These are phyloP conservation scores for Trametes elegans DNA, from an alignment of 768 basidiomycete genomes.

Conservation along the genomic window DNA sequence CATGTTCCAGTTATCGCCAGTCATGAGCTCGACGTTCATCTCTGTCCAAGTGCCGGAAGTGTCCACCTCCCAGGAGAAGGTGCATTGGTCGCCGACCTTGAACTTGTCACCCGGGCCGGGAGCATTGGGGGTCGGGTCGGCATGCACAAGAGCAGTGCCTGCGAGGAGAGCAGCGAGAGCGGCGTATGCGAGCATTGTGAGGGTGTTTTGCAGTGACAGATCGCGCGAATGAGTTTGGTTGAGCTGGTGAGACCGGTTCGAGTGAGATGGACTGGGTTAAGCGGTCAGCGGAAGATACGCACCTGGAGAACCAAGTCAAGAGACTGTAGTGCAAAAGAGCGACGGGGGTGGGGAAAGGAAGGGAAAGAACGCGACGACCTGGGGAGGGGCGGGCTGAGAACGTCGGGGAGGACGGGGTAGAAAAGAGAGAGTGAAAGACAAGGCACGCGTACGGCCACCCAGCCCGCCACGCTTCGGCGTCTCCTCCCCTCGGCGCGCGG, in stretches of 20 bases:
- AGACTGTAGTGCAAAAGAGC: conserved; percentile 9
- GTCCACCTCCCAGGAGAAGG: conserved; percentile 60
- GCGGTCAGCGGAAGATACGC: neutral
- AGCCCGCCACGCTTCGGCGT: neutral
- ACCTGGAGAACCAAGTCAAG: neutral
- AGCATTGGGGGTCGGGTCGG: conserved; percentile 55
- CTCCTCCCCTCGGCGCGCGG: neutral
- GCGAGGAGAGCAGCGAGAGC: conserved; percentile 24
- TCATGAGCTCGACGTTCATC: conserved; percentile 80
- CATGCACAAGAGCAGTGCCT: conserved; percentile 42
- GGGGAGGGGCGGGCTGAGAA: conserved; percentile 6
- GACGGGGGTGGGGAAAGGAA: conserved; percentile 11
- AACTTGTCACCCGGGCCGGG: conserved; percentile 61
- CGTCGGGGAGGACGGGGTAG: conserved; percentile 12
- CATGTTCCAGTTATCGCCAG: conserved; percentile 72
- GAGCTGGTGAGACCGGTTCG: no score
- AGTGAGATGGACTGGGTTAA: neutral
- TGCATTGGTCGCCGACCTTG: conserved; percentile 55
- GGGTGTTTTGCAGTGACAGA: neutral
- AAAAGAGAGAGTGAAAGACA: conserved; percentile 1
- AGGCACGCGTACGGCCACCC: neutral
- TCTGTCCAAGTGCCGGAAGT: conserved; percentile 59
- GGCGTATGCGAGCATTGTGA: conserved; percentile 26
- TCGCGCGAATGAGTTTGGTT: neutral
- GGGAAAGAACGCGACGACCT: conserved; percentile 1